Conservation (phyloP, 371 early-diverging fungal species). For the Lichtheimia hyalospora region DNA sequence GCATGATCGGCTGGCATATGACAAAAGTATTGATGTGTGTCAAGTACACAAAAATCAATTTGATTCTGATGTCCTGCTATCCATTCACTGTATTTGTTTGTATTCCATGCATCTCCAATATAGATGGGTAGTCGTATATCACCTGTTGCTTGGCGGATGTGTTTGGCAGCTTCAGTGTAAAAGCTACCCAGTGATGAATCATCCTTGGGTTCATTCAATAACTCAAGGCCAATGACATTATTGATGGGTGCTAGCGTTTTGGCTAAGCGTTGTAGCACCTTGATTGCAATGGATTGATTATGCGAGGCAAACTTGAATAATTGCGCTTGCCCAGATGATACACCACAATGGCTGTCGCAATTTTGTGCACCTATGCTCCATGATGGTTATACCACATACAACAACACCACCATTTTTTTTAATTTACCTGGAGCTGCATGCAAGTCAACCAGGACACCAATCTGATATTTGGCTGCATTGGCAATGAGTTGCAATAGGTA, state of each 20-base stretch:
- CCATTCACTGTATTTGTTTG: conserved; percentile 20
- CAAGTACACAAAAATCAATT: conserved; percentile 23
- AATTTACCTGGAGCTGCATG: conserved; percentile 66
- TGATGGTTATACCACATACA: not conserved
- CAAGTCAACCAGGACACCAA: conserved; percentile 67
- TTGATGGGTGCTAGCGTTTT: conserved; percentile 23
- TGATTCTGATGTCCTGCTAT: conserved; percentile 9
- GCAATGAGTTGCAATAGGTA: conserved; percentile 48
- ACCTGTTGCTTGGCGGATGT: conserved; percentile 15
- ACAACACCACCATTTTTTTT: not conserved
- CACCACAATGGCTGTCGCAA: conserved; percentile 24
- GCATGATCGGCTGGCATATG: conserved; percentile 24
- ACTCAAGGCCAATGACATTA: conserved; percentile 28
- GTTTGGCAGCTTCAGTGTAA: conserved; percentile 14
- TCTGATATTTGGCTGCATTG: conserved; percentile 52
- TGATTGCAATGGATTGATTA: conserved; percentile 12
- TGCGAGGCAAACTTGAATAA: conserved; percentile 15
- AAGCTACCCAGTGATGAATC: conserved; percentile 15
- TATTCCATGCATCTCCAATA: conserved; percentile 27
- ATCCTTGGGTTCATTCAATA: conserved; percentile 29
- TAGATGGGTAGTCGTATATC: conserved; percentile 22
- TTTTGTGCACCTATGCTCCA: conserved; percentile 29
- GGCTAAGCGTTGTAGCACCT: conserved; percentile 16
- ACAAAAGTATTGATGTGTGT: conserved; percentile 34
- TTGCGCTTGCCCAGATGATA: conserved; percentile 14